Base-by-base conservation (phyloP, 192 early-diverging fungal genomes). In the Podila epigama region DNA sequence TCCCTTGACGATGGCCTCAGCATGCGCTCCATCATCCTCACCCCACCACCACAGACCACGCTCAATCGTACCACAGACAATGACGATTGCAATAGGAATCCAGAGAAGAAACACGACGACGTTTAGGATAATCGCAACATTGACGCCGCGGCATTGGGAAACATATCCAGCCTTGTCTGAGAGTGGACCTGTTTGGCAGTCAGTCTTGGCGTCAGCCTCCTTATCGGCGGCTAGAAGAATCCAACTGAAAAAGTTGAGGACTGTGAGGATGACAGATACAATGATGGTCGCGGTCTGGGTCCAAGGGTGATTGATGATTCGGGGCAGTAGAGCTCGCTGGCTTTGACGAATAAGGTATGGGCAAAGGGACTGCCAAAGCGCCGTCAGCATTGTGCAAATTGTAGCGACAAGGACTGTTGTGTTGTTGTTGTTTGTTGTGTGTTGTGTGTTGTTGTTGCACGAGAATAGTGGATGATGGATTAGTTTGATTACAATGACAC, bases 21-120 rank as follows among this genome's bases (percentile, higher is more conserved):
- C 44, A 12, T 77, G 66, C 7, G 72, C 72, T 55, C 72, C 72
- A 31, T 77, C 72, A 32, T 77, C 72, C 54, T 77, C 72, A 9
- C 72, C 72, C 72, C 72, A 77, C 72, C 72, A 77, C 72, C 72
- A 77, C 31, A 77, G 35, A 28, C 72, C 72, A 58, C 72, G 72
- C 28, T 77, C 72, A 31, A 77, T 63, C 16, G 72, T 77, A 9
- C 72, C 72, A 36, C 72, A 77, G 51, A 77, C 66, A 68, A 77
- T 77, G 48, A 77, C 72, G 2, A 77, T 42, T 25, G 72, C 57
- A 41, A 77, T 77, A 34, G 72, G 72, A 37, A 77, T 68, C 72
- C 72, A 77, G 32, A 77, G 72, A 4, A 77, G 28, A 33, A 77
- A 77, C 3, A 77, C 72, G 10, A 77, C 15, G 5, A 57, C 72